Evolutionary conservation across 768 basidiomycete species (phyloP), one percentile per base, ranked within the genome.

Genomic region (Amylocystis lapponica): DNA sequence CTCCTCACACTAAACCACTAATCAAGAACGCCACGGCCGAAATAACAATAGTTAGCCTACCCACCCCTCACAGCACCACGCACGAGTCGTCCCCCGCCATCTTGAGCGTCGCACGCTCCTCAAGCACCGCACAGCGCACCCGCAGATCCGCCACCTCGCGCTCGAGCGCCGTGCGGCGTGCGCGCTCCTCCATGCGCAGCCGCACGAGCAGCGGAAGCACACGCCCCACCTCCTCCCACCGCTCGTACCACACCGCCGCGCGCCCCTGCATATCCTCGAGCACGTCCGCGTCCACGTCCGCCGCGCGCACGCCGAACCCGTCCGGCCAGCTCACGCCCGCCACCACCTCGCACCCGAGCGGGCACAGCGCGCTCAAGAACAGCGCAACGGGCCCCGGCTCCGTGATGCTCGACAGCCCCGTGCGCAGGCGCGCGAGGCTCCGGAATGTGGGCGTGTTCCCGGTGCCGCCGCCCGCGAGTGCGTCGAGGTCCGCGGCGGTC

Each of bases 281-380:
- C 16, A 33, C 29, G 30, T 49, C 47, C 26, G 36, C 34, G 3
- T 34, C 21, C 21, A 26, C 31, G 5, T 52, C 46, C 16, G 33
- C 33, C 9, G 22, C 40, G 20, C 52, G 21, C 21, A 46, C 43
- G 11, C 19, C 48, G 43, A 48, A 44, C 7, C 47, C 52, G n/a
- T 58, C 49, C 5, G 50, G 51, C 79, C 78, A 80, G 9, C 71
- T 76, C 35, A 77, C 62, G 0, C 78, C 79, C 22, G 58, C 61
- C 27, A 69, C 67, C 8, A 81, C 38, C 7, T 27, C 37, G 52
- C 72, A 77, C 3, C 56, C 54, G 2, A 66, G 50, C 0, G 78
- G 75, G 27, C 72, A 69, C 3, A 83, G 51, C 16, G 68, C 69
- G 50, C 74, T 74, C 42, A 83, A 64, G 50, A 75, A 80, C 10